phyloP scores from a whole-genome alignment of 805 yeast species.

The Candida peoriensis region DNA sequence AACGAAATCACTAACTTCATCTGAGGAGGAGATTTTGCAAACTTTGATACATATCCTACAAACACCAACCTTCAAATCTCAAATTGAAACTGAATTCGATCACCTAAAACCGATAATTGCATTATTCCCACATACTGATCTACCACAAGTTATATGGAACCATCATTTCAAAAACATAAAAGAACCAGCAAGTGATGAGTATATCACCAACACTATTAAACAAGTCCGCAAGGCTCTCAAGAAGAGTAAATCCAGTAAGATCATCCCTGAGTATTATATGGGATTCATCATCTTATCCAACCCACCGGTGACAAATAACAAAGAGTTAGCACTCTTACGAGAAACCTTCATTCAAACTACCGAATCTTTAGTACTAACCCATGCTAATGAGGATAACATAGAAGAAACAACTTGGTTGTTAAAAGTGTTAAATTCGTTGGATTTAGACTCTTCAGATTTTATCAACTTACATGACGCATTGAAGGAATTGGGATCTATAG shows the following conservation, averaged over 20 bases:
- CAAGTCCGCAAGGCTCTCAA: conserved; percentile 14
- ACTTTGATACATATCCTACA: conserved; percentile 35
- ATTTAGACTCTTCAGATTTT: conserved; percentile 7
- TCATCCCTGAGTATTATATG: conserved; percentile 11
- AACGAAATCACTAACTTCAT: conserved; percentile 3
- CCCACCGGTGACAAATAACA: background rate
- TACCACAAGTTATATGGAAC: conserved; percentile 35
- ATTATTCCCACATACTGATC: conserved; percentile 11
- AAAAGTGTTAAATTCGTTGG: conserved; percentile 22
- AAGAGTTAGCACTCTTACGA: conserved; percentile 4
- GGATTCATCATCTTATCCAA: conserved; percentile 12
- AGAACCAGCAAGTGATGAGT: conserved; percentile 24
- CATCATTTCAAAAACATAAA: conserved; percentile 36
- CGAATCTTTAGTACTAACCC: conserved; percentile 3
- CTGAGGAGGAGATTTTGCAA: conserved; percentile 12
- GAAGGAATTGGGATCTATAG: conserved; percentile 10
- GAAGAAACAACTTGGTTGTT: conserved; percentile 27
- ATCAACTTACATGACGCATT: conserved; percentile 7
- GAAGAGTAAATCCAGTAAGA: conserved; percentile 3
- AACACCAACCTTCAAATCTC: conserved; percentile 51
- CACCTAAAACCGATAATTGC: conserved; percentile 19
- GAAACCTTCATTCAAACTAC: conserved; percentile 8
- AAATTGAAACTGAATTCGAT: conserved; percentile 40
- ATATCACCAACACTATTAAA: conserved; percentile 15
- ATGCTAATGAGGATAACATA: background rate